Evolutionary conservation across 169 alveolate species (phyloP), one percentile per base, ranked within the genome.

Genomic region (Cryptosporidium bovis): DNA sequence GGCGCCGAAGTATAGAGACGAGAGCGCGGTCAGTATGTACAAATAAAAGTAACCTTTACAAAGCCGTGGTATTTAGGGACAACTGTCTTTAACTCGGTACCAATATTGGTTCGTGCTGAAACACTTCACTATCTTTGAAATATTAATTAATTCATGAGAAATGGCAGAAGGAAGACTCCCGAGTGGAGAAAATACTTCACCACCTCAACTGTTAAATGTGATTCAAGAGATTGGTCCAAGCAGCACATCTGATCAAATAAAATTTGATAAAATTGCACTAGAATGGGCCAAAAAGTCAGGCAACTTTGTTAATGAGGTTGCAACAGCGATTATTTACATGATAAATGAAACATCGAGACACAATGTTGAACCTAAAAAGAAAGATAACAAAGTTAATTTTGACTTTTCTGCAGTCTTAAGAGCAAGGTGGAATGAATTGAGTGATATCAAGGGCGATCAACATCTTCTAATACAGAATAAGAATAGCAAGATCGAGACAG

Each of bases 341-440:
- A 20, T 77, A 4, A 62, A 56, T 46, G 77, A 77, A 36, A 77
- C 87, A 3, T 77, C 87, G n/a, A 77, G 51, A 24, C 13, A 33
- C 36, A 62, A 48, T 46, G 58, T 24, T 33, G 53, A n/a, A 2
- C 65, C 62, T 3, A 66, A 29, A 24, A 44, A 15, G 2, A 15
- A 3, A 10, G 27, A 60, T 40, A 50, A 58, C 18, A 56, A 55
- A 10, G 5, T 4, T 27, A 33, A 34, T 18, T 12, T 40, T 36
- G 71, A 77, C 33, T 77, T 77, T 18, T 44, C 87, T 8, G 87
- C 65, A 60, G 87, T 77, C 13, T 31, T 77, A 2, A 56, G 87
- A 60, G 87, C 87, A 3, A 56, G 87, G 64, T 77, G 87, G 87
- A 77, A 60, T 60, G 87, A 60, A 20, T 20, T 77, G 31, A 77